Evolutionary conservation across 768 basidiomycete species (phyloP), one percentile per base, ranked within the genome.

Genomic region (Leccinellum luteum): DNA sequence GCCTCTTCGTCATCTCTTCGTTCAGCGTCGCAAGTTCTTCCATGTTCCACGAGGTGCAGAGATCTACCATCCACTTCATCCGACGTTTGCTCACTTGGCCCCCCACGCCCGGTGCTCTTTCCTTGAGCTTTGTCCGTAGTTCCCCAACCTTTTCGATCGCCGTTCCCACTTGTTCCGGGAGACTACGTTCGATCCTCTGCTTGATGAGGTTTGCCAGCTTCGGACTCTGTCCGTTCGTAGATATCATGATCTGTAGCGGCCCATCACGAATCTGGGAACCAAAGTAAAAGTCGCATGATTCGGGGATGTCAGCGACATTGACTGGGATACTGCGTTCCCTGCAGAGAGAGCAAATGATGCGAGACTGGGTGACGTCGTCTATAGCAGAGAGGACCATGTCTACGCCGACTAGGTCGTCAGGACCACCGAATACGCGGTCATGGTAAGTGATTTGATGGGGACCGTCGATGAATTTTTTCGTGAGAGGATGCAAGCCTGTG

Each of bases 281-380:
- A 75, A 98, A 99, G 78, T 95, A 98, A 69, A 99, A 99, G 74
- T 99, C 96, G 79, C 97, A 99, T 44, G 87, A 83, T 45, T 90
- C 85, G 3, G 97, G 97, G 58, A 98, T 89, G 75, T 99, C 96
- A 38, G 97, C 97, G 59, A 94, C 93, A 73, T 99, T 99, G 54
- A 96, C 88, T 7, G 94, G 93, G 51, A 98, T 88, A 48, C 78
- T 81, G 53, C 73, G 78, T 25, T 80, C 76, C 54, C 93, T 76
- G 64, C 89, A 90, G 64, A 87, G 75, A 9, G 79, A 66, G 66
- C 83, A 89, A 45, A 98, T 94, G n/a, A 79, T 68, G 53, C 82
- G 82, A 25, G 90, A 92, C 56, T 83, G 77, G 1, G 80, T 75
- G 60, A 85, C 83, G 71, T 95, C 87, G 74, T 96, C 93, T 47